Evolutionary conservation across 2,329 filamentous ascomycete genomes (phyloP).

Genomic region (Xylaria sp.): DNA sequence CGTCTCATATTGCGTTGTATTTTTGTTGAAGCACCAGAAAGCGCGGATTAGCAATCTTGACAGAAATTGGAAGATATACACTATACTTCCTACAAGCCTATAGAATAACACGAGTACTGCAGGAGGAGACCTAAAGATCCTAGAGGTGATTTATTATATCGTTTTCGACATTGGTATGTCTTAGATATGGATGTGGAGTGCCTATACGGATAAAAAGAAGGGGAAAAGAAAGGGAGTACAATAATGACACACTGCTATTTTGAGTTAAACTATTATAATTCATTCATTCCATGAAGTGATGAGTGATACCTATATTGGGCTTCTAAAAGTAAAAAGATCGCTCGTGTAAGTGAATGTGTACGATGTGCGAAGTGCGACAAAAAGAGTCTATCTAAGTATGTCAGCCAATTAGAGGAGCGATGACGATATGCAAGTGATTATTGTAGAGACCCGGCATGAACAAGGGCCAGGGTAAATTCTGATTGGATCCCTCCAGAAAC

Average conservation of each 20-base stretch:
- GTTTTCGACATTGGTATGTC: not conserved
- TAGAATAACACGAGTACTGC: not conserved
- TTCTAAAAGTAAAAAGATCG: not conserved
- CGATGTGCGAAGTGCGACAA: not conserved
- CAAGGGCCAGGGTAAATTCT: not conserved
- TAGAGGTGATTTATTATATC: not conserved
- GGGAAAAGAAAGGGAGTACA: not conserved
- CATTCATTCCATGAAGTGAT: not conserved
- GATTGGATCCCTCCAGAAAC: not conserved
- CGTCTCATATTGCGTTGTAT: constrained; percentile 49
- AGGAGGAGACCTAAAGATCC: not conserved
- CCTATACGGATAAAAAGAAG: not conserved
- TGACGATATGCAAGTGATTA: constrained; percentile 20
- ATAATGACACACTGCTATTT: not conserved
- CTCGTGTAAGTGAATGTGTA: not conserved
- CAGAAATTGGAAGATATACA: not conserved
- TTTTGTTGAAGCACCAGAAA: not conserved
- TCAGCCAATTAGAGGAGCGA: not conserved
- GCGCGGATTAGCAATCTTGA: not conserved
- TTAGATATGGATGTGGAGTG: not conserved
- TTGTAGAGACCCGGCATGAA: constrained; percentile 2
- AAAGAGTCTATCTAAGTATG: not conserved
- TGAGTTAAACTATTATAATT: not conserved
- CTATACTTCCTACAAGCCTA: not conserved
- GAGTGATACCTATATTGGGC: not conserved